Evolutionary conservation across 371 early-diverging fungal genomes (phyloP), one percentile per base, ranked within the genome.

Genomic region (Syncephalastrum sp.): DNA sequence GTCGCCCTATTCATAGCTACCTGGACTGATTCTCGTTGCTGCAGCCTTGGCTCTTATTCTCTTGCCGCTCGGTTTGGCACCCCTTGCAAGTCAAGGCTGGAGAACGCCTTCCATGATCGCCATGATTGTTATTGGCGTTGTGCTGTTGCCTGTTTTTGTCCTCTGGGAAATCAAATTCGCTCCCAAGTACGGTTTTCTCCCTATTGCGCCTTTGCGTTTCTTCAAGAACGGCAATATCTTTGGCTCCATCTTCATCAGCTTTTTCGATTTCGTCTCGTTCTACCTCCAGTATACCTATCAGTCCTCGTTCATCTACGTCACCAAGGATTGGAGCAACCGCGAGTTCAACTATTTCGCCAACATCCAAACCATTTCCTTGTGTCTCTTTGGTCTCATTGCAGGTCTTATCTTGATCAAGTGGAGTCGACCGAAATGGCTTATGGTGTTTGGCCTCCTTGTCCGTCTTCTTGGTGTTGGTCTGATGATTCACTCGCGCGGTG

Each of bases 401-500:
- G 62, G 62, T 51, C 23, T 53, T 29, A 62, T 62, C 8, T 25
- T 62, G 0, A 51, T 62, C 38, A 56, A 44, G 43, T 62, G 52
- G 53, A 43, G 43, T 8, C 53, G 62, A 16, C 59, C 59, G 21
- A 59, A 59, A 16, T 59, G 43, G 42, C 43, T 64, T 5, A 45
- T 64, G 17, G 21, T 64, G 16, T 50, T 54, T 46, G 81, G 81
- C 54, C 63, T 71, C 29, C 46, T 64, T 13, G 42, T 74, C 21
- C 60, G 64, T 58, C 63, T 74, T 3, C 27, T 70, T 12, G 76
- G 78, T 56, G 61, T 70, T 43, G 81, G 78, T n/a, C 43, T 77
- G 5, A 77, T 81, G 81, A 77, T 81, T 42, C 72, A 67, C 13
- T 65, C 81, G 42, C 74, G 81, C 38, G 54, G 55, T 49, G 72